Evolutionary conservation across 148 eudicot genomes (phyloP).

Genomic region (Heliosperma pusillum): DNA sequence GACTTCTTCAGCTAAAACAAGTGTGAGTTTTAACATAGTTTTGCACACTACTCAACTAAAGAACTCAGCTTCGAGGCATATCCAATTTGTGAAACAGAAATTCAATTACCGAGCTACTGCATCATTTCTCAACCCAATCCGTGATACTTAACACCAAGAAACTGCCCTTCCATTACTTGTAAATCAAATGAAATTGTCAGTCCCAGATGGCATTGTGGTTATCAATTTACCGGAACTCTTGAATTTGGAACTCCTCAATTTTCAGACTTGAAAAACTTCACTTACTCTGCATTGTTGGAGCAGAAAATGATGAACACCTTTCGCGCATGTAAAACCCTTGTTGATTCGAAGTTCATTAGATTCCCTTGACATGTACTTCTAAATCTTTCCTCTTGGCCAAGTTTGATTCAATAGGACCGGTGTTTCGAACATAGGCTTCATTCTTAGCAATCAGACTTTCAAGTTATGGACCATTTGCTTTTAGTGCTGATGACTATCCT

Average conservation of each 20-base stretch:
- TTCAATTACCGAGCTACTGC: conserved; percentile 22
- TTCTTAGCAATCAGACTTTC: conserved; percentile 55
- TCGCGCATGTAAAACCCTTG: conserved; percentile 25
- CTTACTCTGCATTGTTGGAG: conserved; percentile 31
- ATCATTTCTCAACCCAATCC: conserved; percentile 25
- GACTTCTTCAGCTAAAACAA: conserved; percentile 50
- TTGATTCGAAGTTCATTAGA: conserved; percentile 40
- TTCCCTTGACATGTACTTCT: conserved; percentile 37
- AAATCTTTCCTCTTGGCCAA: conserved; percentile 42
- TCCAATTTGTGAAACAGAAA: no score
- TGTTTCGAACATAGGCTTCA: conserved; percentile 36
- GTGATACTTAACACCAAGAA: conserved; percentile 38
- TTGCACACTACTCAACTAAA: no score
- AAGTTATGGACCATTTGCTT: conserved; percentile 53
- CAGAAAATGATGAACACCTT: conserved; percentile 34
- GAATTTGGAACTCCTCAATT: conserved; percentile 51
- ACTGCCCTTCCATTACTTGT: conserved; percentile 43
- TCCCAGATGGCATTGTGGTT: conserved; percentile 59
- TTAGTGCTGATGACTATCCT: conserved; percentile 32
- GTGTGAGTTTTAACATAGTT: no score
- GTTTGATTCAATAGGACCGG: conserved; percentile 49
- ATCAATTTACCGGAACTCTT: conserved; percentile 49
- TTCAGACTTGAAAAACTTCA: conserved; percentile 41
- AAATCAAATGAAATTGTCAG: conserved; percentile 41
- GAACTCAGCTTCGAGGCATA: no score